Conservation (phyloP, 2,329 filamentous ascomycete species). For the Dactylellina haptotyla region DNA sequence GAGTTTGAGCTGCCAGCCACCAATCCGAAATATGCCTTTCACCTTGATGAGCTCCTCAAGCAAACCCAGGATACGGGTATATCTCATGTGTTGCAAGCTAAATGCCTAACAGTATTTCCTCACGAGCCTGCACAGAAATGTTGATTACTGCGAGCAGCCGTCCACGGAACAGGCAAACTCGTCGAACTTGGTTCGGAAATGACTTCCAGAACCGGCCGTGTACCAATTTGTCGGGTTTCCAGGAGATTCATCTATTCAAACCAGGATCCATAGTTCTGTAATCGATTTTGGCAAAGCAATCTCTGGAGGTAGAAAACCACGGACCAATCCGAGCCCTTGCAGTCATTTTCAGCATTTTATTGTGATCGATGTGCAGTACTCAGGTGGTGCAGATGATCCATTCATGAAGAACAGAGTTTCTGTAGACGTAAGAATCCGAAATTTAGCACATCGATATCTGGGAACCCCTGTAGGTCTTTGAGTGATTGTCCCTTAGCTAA, state of each 20-base stretch:
- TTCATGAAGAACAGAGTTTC: conserved; percentile 11
- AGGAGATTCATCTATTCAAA: neutral
- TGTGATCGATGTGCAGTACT: conserved; percentile 13
- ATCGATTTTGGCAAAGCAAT: neutral
- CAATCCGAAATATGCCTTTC: neutral
- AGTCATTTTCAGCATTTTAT: neutral
- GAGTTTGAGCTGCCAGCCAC: neutral
- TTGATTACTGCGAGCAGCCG: conserved; percentile 37
- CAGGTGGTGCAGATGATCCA: conserved; percentile 11
- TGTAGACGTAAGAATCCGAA: conserved; percentile 20
- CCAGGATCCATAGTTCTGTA: neutral
- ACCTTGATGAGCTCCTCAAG: conserved; percentile 34
- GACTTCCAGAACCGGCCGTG: conserved; percentile 48
- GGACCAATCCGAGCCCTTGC: neutral
- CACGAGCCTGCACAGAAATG: conserved; percentile 44
- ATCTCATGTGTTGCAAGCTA: conserved; percentile 45
- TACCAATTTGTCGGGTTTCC: conserved; percentile 29
- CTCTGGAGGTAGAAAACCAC: neutral
- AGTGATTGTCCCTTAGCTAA: conserved; percentile 3
- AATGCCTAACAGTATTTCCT: conserved; percentile 33
- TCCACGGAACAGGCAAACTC: conserved; percentile 36
- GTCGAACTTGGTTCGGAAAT: conserved; percentile 50
- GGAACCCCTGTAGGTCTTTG: neutral
- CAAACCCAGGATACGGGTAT: conserved; percentile 30
- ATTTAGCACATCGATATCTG: neutral